Evolutionary conservation across 2,329 filamentous ascomycete species (phyloP), one percentile per base, ranked within the genome.

Genomic region (Colletotrichum trifolii): DNA sequence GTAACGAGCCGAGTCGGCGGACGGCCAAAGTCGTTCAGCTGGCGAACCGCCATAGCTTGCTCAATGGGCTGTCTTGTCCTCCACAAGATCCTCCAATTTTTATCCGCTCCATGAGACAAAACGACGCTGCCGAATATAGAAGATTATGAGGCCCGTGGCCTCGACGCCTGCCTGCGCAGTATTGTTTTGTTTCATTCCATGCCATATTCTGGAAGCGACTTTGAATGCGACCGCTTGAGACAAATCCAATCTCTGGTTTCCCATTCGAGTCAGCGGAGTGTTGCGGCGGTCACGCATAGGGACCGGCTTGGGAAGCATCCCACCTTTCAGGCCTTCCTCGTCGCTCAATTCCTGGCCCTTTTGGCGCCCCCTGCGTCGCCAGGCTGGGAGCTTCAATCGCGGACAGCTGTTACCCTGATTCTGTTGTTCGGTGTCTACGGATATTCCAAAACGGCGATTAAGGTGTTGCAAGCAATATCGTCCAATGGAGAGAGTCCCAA

Each of bases 71-170:
- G 50, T 46, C 45, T 54, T 39, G 60, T 64, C 54, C 49, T 54
- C 40, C 62, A 46, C 59, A 40, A 64, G 48, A 64, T 60, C 64
- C 64, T 60, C 54, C 48, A 64, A 66, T 66, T 66, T 66, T 48
- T 49, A 25, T 59, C 54, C 54, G 49, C 54, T 46, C 49, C 53
- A 48, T 54, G 52, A 62, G 62, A 65, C 58, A 47, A 43, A 25
- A 34, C 46, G 46, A n/a, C 38, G 52, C 62, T 54, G 36, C 60
- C 48, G 48, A 59, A 54, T 50, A 59, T 46, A 54, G 43, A 54
- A 49, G 42, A 60, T 43, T 8, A 10, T 4, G 43, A 50, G 39
- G 58, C 62, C 58, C 58, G 58, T 65, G 62, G 15, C 35, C 46
- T 36, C 36, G 25, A 62, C 36, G 35, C 10, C 48, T 64, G 53